A percentile compares a stretch with the other conserved stretches of the same genome.
Conservation (phyloP, 148 eudicot genomes). For the Polygonum aviculare region DNA sequence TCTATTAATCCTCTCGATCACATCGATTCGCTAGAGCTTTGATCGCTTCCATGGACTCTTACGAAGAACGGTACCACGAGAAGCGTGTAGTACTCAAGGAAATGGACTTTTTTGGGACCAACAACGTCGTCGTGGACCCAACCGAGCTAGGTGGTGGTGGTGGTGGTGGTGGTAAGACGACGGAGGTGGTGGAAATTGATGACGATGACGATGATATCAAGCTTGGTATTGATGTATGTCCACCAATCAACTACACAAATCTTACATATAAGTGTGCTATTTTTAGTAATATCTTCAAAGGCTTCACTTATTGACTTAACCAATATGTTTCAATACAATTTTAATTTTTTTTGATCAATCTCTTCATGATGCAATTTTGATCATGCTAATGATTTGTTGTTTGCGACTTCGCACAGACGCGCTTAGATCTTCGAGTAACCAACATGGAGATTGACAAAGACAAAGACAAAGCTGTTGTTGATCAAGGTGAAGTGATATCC, state of each 20-base stretch:
- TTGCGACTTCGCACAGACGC: neutral
- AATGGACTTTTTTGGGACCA: neutral
- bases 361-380: neutral
- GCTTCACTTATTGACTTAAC: neutral
- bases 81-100: neutral
- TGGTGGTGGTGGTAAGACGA: neutral
- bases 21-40: neutral
- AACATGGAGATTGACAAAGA: neutral
- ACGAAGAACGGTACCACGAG: neutral
- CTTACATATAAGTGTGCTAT: neutral
- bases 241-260: neutral
- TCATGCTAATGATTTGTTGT: neutral
- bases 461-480: neutral
- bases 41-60: neutral
- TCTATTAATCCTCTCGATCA: neutral
- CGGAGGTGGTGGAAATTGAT: neutral
- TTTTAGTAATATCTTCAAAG: neutral
- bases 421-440: neutral
- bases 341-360: neutral
- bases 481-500: neutral
- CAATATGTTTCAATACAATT: neutral
- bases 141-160: neutral
- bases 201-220: neutral
- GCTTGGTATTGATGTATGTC: slow-evolving; percentile 7
- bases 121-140: neutral